Evolutionary conservation across 306 rosid genomes (phyloP).

Genomic region (Rosa persica): DNA sequence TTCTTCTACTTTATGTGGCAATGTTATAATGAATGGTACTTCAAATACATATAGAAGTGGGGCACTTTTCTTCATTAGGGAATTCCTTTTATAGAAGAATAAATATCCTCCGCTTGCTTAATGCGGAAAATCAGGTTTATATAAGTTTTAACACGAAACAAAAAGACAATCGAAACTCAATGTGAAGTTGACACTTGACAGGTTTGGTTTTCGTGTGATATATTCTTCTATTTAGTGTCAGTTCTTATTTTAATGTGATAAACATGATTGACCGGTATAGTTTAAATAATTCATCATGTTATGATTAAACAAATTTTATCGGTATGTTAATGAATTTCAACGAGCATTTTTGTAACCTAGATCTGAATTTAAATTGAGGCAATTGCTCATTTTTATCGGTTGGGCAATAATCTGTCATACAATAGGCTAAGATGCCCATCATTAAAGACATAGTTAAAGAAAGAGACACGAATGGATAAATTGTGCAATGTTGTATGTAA

Average conservation of each 20-base stretch:
- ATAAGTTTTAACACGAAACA: neutral
- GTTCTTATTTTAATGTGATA: neutral
- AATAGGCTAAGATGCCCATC: neutral
- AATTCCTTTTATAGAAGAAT: neutral
- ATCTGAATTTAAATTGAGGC: neutral
- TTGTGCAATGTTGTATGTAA: neutral
- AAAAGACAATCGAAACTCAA: no score
- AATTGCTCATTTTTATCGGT: neutral
- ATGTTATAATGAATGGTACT: neutral
- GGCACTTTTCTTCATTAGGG: neutral
- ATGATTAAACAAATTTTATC: no score
- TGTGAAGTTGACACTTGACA: no score
- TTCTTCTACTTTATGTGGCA: conserved; percentile 1
- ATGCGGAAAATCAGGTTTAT: neutral
- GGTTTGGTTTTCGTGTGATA: no score
- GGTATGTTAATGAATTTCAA: neutral
- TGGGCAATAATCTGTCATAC: neutral
- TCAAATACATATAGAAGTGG: neutral
- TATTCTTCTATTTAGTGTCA: neutral
- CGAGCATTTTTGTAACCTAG: neutral
- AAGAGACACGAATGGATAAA: neutral
- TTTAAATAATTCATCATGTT: no score
- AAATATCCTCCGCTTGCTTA: neutral
- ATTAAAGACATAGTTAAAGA: neutral
- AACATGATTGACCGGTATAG: neutral